Evolutionary conservation across 192 early-diverging fungal genomes (phyloP).

Genomic region (Spinellus fusiger): DNA sequence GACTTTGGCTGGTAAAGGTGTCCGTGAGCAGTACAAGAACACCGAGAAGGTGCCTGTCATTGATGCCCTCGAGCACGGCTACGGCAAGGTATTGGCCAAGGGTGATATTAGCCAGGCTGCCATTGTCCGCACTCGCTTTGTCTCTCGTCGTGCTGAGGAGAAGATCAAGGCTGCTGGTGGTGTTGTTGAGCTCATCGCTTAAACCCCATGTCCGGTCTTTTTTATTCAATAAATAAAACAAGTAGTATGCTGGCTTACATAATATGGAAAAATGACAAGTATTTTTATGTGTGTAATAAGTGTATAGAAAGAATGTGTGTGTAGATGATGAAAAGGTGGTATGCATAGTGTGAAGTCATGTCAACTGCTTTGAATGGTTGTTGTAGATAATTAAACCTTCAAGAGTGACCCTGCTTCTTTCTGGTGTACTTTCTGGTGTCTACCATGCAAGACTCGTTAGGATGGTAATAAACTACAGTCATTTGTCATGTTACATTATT

Average conservation of each 20-base stretch:
- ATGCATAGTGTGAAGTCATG: too few species aligned
- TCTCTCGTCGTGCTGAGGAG: constrained; percentile 90
- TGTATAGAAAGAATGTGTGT: background rate
- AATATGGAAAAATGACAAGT: background rate
- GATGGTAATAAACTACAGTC: too few species aligned
- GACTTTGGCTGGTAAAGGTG: constrained; percentile 86
- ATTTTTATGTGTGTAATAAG: background rate
- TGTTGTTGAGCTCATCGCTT: constrained; percentile 60
- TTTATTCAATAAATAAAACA: background rate
- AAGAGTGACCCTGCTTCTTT: too few species aligned
- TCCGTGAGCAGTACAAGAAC: constrained; percentile 75
- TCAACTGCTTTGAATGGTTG: too few species aligned
- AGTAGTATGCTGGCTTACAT: background rate
- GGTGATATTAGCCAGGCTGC: constrained; percentile 88
- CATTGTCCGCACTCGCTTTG: constrained; percentile 93
- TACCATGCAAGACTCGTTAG: too few species aligned
- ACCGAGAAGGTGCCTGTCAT: constrained; percentile 92
- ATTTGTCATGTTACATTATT: too few species aligned
- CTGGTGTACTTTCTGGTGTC: too few species aligned
- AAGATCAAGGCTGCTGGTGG: constrained; percentile 99
- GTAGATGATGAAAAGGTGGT: too few species aligned
- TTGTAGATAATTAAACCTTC: too few species aligned
- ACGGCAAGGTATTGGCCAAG: constrained; percentile 95
- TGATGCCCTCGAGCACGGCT: constrained; percentile 78
- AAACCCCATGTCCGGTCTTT: constrained; percentile 14